phyloP scores from a whole-genome alignment of 192 early-diverging fungal genomes.

The Mortierella hygrophila region DNA sequence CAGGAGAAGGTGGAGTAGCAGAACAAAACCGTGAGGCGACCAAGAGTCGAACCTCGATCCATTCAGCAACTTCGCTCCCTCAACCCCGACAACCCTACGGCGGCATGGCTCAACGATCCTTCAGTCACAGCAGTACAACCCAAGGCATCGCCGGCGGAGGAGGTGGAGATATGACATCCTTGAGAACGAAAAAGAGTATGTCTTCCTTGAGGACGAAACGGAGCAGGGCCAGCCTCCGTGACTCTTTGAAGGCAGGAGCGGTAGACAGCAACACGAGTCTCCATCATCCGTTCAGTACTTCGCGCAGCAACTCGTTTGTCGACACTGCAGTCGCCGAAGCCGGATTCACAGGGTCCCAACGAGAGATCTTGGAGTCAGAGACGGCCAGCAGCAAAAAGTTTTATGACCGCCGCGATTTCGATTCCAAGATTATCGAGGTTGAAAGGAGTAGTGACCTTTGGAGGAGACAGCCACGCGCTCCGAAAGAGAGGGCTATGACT shows the following conservation, averaged over 20 bases:
- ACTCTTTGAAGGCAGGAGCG: background rate
- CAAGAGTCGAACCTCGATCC: background rate
- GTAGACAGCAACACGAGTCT: background rate
- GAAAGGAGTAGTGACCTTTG: constrained; percentile 5
- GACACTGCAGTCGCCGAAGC: constrained; percentile 42
- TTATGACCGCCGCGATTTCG: constrained; percentile 51
- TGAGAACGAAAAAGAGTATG: background rate
- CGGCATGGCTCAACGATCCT: background rate
- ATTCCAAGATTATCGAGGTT: constrained; percentile 43
- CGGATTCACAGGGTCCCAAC: constrained; percentile 16
- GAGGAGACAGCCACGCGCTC: background rate
- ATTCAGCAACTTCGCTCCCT: background rate
- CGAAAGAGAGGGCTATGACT: background rate
- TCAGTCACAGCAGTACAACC: background rate
- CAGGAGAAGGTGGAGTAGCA: background rate
- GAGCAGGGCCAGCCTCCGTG: background rate
- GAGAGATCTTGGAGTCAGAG: constrained; percentile 15
- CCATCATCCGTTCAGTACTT: constrained; percentile 6
- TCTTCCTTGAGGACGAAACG: background rate
- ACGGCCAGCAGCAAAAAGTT: constrained; percentile 18
- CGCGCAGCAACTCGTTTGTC: constrained; percentile 35
- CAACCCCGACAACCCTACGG: background rate
- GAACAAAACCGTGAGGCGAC: background rate
- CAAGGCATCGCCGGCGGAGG: background rate
- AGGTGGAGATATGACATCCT: background rate